A percentile compares a stretch with the other conserved stretches of the same genome.
These are phyloP conservation scores for Auriculariales sp. DNA, from an alignment of 768 basidiomycete genomes.

Conservation along the genomic window DNA sequence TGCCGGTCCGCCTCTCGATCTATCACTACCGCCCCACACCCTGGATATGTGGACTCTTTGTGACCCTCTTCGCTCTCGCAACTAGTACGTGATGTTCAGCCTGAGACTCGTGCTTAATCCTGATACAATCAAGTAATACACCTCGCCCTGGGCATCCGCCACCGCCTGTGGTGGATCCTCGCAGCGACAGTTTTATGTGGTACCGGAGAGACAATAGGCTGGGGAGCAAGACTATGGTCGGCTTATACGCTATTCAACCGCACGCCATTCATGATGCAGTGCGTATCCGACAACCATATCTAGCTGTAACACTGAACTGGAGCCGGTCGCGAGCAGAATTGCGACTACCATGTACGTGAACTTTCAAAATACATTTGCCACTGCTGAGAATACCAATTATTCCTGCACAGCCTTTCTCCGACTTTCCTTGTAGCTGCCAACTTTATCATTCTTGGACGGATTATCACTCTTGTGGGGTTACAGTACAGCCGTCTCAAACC, in stretches of 20 bases:
- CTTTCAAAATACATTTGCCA: background rate
- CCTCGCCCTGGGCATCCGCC: conserved; percentile 26
- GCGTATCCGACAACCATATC: conserved; percentile 2
- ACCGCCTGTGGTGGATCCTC: conserved; percentile 36
- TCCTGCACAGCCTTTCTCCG: conserved; percentile 30
- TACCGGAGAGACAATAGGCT: conserved; percentile 36
- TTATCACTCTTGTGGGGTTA: conserved; percentile 29
- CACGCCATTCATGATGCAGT: conserved; percentile 34
- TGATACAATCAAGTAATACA: conserved; percentile 34
- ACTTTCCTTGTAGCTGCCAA: conserved; percentile 43
- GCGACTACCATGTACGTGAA: conserved; percentile 36
- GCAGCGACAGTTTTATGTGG: conserved; percentile 34
- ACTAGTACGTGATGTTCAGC: conserved; percentile 22
- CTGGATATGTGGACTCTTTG: conserved; percentile 22
- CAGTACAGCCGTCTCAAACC: conserved; percentile 29
- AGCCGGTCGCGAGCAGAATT: conserved; percentile 21
- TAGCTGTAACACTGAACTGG: background rate
- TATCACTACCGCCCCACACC: conserved; percentile 28
- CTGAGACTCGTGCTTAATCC: no score
- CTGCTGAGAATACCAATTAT: background rate
- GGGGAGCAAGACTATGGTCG: no score
- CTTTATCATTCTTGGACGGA: conserved; percentile 40
- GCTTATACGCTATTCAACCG: no score
- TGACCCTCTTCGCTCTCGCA: conserved; percentile 26
- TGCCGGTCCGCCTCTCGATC: conserved; percentile 10